Conservation (phyloP, 2,329 filamentous ascomycete genomes). For the Immersiporthe knoxdaviesiana region DNA sequence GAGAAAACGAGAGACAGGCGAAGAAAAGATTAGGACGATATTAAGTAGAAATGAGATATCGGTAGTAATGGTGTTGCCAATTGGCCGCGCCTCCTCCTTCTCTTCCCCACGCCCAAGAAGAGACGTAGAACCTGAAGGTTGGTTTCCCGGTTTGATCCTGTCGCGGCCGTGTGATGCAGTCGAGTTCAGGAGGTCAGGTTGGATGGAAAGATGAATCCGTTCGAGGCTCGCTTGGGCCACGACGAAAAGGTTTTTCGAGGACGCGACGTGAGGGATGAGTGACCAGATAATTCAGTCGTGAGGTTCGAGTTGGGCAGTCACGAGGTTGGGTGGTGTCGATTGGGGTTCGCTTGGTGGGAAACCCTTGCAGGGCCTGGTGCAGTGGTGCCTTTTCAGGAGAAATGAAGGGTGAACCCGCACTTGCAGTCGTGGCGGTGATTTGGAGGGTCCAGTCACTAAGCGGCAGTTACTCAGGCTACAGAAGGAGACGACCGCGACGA, state of each 20-base stretch:
- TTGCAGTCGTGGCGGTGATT: background rate
- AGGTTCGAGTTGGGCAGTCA: constrained; percentile 5
- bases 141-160: background rate
- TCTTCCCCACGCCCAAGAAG: background rate
- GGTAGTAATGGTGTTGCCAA: background rate
- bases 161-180: background rate
- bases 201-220: background rate
- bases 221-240: background rate
- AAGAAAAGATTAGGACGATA: constrained; percentile 10
- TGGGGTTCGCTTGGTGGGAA: background rate
- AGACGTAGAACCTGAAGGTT: background rate
- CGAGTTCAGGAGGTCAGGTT: background rate
- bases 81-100: background rate
- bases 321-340: background rate
- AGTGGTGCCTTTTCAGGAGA: constrained; percentile 12
- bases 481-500: background rate
- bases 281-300: background rate
- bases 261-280: background rate
- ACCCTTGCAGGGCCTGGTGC: constrained; percentile 1
- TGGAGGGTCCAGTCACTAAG: background rate
- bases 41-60: background rate
- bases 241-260: background rate
- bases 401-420: constrained; percentile 12
- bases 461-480: background rate
- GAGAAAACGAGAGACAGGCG: background rate